Conservation (phyloP, 169 alveolate species). For the Amoebophrya sp. region DNA sequence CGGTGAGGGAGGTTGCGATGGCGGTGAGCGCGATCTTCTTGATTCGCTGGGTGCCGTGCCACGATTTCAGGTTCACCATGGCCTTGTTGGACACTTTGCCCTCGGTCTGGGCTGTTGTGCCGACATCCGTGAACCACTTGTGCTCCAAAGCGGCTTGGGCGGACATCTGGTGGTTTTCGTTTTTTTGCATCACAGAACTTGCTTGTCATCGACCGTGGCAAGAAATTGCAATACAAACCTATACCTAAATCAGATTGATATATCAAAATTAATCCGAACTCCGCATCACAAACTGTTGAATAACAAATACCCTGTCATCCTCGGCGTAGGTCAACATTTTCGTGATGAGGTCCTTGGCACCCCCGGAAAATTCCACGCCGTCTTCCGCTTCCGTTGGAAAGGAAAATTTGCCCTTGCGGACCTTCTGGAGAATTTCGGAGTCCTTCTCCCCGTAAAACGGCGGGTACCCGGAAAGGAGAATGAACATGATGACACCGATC, state of each 20-base stretch:
- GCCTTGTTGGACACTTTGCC: not conserved
- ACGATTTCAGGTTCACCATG: not conserved
- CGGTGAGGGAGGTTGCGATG: constrained; percentile 76
- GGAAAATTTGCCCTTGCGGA: constrained; percentile 68
- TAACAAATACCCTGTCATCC: not conserved
- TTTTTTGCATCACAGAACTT: too few species aligned
- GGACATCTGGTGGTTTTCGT: not conserved
- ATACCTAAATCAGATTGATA: too few species aligned
- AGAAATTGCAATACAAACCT: too few species aligned
- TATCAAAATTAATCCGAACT: too few species aligned
- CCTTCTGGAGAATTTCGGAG: constrained; percentile 57
- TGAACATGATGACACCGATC: constrained; percentile 79
- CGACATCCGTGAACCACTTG: not conserved
- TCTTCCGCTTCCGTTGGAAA: constrained; percentile 50
- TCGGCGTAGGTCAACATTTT: constrained; percentile 32
- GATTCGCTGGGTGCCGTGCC: not conserved
- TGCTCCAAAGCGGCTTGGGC: not conserved
- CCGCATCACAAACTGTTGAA: too few species aligned
- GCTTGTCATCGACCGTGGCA: too few species aligned
- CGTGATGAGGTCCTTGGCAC: constrained; percentile 50
- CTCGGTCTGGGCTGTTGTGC: not conserved
- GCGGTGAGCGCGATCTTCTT: constrained; percentile 75
- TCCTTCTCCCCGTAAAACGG: constrained; percentile 78
- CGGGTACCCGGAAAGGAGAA: constrained; percentile 69
- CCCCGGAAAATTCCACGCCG: constrained; percentile 46